Base-by-base conservation (phyloP, 345 rosid species). In the Brassica juncea region DNA sequence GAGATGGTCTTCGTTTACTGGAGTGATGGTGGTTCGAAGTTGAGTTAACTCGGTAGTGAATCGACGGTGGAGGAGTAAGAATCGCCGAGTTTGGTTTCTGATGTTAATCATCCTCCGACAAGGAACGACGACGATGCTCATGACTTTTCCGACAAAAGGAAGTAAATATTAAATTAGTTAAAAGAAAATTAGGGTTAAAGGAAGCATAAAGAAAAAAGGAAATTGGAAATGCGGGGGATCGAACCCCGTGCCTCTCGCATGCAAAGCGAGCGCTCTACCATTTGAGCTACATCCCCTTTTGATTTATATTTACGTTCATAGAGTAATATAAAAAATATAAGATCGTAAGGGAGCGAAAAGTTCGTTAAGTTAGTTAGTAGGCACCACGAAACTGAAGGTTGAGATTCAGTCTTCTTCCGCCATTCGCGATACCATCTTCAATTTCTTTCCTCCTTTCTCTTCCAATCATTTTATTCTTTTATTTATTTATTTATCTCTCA, bases 231-330 rank as follows among this genome's bases (percentile, higher is more conserved):
- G 94, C 94, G 86, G 92, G 90, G 89, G 47, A 89, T 92, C 95
- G 92, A 92, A 88, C 90, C 87, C 90, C 80, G 88, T 90, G 87
- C 92, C 96, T 92, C 96, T 83, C 94, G 90, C 94, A 90, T 90
- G 94, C 97, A 88, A 92, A 88, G 94, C 94, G 87, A 84, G 91
- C 94, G 94, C 96, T 91, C 91, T 88, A 91, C 97, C 96, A 91
- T 89, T 88, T 91, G 97, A 92, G 94, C 94, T 89, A 89, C 97
- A 90, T 82, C 92, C 89, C 96, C 96, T 0, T 21, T 3, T 42
- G 5, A 10, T 10, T 42, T 10, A 3, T 8, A 42, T 11, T 0
- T 42, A 8, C 10, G 9, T 6, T 52, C 0, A 54, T 1, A 6
- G 0, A 2, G 0, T 54, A 2, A 54, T 15, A 52, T 16, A 1